These are phyloP conservation scores for Phaffia australis DNA, from an alignment of 768 basidiomycete genomes.

Conservation along the genomic window DNA sequence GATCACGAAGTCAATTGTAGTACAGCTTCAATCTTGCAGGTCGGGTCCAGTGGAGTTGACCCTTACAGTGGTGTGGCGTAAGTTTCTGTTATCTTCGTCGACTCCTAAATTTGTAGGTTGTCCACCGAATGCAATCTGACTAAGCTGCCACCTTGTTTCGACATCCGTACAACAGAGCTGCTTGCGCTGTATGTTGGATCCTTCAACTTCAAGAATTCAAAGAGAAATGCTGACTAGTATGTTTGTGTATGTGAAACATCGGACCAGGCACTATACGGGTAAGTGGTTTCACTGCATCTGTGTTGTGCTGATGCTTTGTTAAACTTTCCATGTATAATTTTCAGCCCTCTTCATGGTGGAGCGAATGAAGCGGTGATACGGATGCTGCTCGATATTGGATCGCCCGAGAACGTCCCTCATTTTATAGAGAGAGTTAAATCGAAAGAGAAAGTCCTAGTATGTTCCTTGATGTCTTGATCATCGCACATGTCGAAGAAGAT, in stretches of 20 bases:
- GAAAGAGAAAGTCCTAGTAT: slow-evolving; percentile 58
- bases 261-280: too few relatives aligned
- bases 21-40: slow-evolving; percentile 69
- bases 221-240: too few relatives aligned
- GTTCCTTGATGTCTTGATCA: not conserved
- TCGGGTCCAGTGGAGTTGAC: slow-evolving; percentile 78
- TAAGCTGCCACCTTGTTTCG: not conserved
- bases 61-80: slow-evolving; percentile 77
- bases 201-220: too few relatives aligned
- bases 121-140: too few relatives aligned
- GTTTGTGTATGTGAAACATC: too few relatives aligned
- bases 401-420: slow-evolving; percentile 67
- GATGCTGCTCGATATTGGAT: slow-evolving; percentile 80
- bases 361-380: slow-evolving; percentile 84
- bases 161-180: slow-evolving; percentile 46
- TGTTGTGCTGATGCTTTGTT: too few relatives aligned
- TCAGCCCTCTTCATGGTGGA: slow-evolving; percentile 47
- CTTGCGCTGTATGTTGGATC: slow-evolving; percentile 53
- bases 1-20: slow-evolving; percentile 70
- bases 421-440: slow-evolving; percentile 79
- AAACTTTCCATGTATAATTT: slow-evolving; percentile 40
- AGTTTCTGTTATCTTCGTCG: slow-evolving; percentile 26
- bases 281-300: too few relatives aligned
- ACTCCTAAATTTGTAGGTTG: not conserved
- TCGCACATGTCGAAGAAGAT: not conserved